phyloP scores from a whole-genome alignment of 2,329 filamentous ascomycete species.

The Colletotrichum simmondsii region DNA sequence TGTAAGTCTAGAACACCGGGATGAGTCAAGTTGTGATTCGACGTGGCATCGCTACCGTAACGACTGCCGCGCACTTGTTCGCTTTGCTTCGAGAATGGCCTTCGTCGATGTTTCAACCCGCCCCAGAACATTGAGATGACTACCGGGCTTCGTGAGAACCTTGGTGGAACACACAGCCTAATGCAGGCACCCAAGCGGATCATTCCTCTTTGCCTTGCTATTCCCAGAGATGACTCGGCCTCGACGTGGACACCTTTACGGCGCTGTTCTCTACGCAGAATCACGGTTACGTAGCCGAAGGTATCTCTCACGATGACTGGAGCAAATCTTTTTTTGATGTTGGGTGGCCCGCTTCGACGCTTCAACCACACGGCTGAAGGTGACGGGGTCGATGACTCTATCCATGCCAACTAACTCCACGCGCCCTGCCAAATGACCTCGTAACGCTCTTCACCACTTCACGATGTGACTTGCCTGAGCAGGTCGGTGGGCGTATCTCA shows the following conservation, averaged over 20 bases:
- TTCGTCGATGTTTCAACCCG: not conserved
- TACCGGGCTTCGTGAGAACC: not conserved
- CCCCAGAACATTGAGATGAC: not conserved
- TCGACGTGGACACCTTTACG: not conserved
- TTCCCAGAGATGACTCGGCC: not conserved
- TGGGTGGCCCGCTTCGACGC: not conserved
- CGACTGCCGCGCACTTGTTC: constrained; percentile 8
- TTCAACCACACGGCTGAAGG: not conserved
- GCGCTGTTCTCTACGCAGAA: not conserved
- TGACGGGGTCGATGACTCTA: constrained; percentile 1
- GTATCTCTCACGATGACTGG: not conserved
- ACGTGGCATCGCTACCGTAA: constrained; percentile 7
- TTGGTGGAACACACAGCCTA: not conserved
- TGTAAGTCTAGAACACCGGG: constrained; percentile 9
- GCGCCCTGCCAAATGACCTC: constrained; percentile 1
- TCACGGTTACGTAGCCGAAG: not conserved
- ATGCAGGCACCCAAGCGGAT: constrained; percentile 9
- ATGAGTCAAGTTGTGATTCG: constrained; percentile 14
- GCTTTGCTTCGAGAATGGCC: not conserved
- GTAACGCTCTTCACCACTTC: constrained; percentile 10
- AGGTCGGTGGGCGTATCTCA: constrained; percentile 8
- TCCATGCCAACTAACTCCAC: constrained; percentile 8
- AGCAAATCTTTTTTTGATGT: constrained; percentile 4
- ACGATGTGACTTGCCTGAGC: constrained; percentile 11
- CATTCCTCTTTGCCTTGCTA: not conserved